Conservation (phyloP, 768 basidiomycete genomes). For the Dictyophora rubrovolvata region DNA sequence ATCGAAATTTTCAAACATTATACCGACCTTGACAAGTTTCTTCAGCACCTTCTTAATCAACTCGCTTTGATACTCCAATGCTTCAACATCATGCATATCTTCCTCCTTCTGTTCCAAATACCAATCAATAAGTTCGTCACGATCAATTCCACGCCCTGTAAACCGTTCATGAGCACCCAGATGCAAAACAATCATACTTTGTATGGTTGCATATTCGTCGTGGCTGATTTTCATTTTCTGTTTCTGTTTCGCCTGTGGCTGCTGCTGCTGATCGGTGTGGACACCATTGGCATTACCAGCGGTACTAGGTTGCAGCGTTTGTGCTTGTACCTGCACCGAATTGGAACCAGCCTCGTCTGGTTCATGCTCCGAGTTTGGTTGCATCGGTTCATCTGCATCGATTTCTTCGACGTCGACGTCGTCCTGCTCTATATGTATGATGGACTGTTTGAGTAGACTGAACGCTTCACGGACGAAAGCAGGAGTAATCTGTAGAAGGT, state of each 20-base stretch:
- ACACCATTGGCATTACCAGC: slow-evolving; percentile 6
- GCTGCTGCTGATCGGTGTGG: slow-evolving; percentile 9
- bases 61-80: slow-evolving; percentile 85
- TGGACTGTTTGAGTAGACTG: slow-evolving; percentile 86
- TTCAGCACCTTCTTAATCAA: slow-evolving; percentile 80
- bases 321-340: slow-evolving; percentile 19
- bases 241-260: slow-evolving; percentile 29
- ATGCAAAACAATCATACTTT: slow-evolving; percentile 79
- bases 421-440: slow-evolving; percentile 98
- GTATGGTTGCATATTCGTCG: slow-evolving; percentile 87
- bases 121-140: slow-evolving; percentile 93
- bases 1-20: not conserved
- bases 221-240: slow-evolving; percentile 88
- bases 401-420: slow-evolving; percentile 91
- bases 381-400: slow-evolving; percentile 21
- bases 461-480: slow-evolving; percentile 94
- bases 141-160: slow-evolving; percentile 67
- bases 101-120: slow-evolving; percentile 86
- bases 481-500: slow-evolving; percentile 63
- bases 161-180: slow-evolving; percentile 67
- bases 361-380: slow-evolving; percentile 43
- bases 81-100: slow-evolving; percentile 73
- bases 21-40: slow-evolving; percentile 83
- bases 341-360: slow-evolving; percentile 33
- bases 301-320: slow-evolving; percentile 24